Conservation (phyloP, 2,329 filamentous ascomycete species). For the Diaporthe sp. region DNA sequence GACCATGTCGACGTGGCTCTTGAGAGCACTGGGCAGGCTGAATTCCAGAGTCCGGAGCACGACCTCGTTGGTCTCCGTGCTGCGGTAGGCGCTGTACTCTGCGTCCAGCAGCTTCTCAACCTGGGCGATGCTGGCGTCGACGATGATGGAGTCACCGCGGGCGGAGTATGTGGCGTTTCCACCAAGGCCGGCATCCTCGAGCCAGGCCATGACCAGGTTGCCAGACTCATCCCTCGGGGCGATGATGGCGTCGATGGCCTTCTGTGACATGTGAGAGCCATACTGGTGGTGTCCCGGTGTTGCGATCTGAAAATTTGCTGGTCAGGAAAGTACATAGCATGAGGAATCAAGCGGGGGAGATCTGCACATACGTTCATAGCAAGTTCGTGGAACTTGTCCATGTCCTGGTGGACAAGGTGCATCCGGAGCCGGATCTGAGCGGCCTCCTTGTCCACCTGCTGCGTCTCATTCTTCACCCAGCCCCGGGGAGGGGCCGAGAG, state of each 20-base stretch:
- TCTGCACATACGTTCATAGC: constrained; percentile 20
- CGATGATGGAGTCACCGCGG: constrained; percentile 57
- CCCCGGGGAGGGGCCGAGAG: constrained; percentile 35
- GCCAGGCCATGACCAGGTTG: constrained; percentile 45
- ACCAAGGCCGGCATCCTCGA: constrained; percentile 43
- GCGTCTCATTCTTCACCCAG: constrained; percentile 38
- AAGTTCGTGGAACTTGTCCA: constrained; percentile 40
- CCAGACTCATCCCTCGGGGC: constrained; percentile 43
- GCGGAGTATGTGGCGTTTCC: constrained; percentile 48
- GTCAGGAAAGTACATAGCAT: background rate
- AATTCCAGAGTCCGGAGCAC: constrained; percentile 40
- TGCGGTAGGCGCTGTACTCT: constrained; percentile 48
- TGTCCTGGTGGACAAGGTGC: constrained; percentile 40
- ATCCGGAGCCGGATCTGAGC: constrained; percentile 36
- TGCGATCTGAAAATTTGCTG: constrained; percentile 38
- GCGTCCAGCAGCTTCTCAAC: constrained; percentile 56
- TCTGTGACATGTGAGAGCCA: constrained; percentile 45
- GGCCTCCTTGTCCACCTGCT: constrained; percentile 37
- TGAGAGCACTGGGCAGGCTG: constrained; percentile 34
- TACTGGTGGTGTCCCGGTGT: constrained; percentile 45
- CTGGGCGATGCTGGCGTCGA: constrained; percentile 50
- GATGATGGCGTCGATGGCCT: constrained; percentile 45
- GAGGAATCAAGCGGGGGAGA: accelerated
- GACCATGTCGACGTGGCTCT: constrained; percentile 38
- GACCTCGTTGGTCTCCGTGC: constrained; percentile 40